Evolutionary conservation across 345 rosid species (phyloP).

Genomic region (Aquilaria malaccensis): DNA sequence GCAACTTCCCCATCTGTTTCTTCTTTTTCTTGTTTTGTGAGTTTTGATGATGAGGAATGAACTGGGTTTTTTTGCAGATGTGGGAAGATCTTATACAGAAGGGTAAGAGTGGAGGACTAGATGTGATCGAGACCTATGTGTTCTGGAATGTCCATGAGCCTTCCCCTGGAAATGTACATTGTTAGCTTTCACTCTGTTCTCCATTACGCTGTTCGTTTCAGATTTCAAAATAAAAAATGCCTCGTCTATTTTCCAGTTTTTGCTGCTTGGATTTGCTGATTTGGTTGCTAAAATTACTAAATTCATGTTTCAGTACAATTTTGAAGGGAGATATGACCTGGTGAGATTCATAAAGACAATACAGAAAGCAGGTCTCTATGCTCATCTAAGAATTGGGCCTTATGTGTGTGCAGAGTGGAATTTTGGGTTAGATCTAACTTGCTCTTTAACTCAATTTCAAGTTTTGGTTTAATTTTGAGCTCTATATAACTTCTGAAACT

Average conservation of each 20-base stretch:
- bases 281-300: too few species aligned
- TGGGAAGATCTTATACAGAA: slow-evolving; percentile 99
- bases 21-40: too few species aligned
- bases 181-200: slow-evolving; percentile 1
- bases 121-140: slow-evolving; percentile 95
- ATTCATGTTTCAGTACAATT: slow-evolving; percentile 47
- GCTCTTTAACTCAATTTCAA: slow-evolving; percentile 1
- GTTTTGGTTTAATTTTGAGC: background rate
- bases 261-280: too few species aligned
- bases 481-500: slow-evolving; percentile 4
- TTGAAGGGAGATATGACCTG: slow-evolving; percentile 93
- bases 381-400: slow-evolving; percentile 97
- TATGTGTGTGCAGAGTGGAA: slow-evolving; percentile 99
- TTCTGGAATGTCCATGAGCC: slow-evolving; percentile 99
- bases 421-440: slow-evolving; percentile 62
- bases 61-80: slow-evolving; percentile 43
- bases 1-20: too few species aligned
- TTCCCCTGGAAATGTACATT: slow-evolving; percentile 78
- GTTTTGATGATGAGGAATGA: too few species aligned
- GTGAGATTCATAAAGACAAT: slow-evolving; percentile 83
- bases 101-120: slow-evolving; percentile 94
- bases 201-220: background rate
- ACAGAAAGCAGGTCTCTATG: slow-evolving; percentile 85
- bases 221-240: background rate
- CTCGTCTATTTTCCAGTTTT: slow-evolving; percentile 2